Base-by-base conservation (phyloP, 768 basidiomycete genomes). In the Trametes coccinea region DNA sequence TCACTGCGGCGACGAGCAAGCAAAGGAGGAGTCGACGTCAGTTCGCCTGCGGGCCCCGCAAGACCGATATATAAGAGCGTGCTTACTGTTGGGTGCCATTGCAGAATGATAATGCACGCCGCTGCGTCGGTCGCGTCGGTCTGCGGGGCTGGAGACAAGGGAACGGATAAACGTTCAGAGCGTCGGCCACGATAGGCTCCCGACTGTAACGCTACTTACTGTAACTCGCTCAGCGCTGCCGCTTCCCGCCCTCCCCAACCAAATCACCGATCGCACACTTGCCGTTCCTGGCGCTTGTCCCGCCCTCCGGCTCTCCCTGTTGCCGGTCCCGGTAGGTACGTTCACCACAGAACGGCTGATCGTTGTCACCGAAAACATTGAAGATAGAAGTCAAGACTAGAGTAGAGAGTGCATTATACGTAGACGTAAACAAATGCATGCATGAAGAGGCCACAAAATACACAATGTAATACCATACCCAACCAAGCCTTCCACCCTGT, bases 391-490 rank as follows among this genome's bases (percentile, higher is more conserved):
- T 22, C 22, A 22, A 22, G 22, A 22, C 22, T 37, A 52, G 49
- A 59, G 57, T 52, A 51, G 57, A 57, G 56, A 49, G 33, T 51
- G 41, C 27, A 59, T 34, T 59, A 22, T 22, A 50, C 30, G 48
- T 49, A 31, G n/a, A 22, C 27, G 44, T 30, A 51, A 51, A 43
- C 41, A 14, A n/a, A 9, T 43, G 13, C 49, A 16, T 29, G 40
- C 22, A 51, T 34, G 49, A 40, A 7, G 34, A 9, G 9, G 48
- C 41, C 56, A 49, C 48, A 49, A 31, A 49, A 30, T 62, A 62
- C 61, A 43, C 9, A 43, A n/a, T 43, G 41, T 43, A 56, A 43
- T 53, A 47, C 46, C 60, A 56, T 61, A 56, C 11, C 4, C 30
- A 22, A 37, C 22, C 6, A 33, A 37, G 34, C 29, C 31, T 30